These are phyloP conservation scores for Prunus mira DNA, from an alignment of 306 rosid genomes.

Conservation along the genomic window DNA sequence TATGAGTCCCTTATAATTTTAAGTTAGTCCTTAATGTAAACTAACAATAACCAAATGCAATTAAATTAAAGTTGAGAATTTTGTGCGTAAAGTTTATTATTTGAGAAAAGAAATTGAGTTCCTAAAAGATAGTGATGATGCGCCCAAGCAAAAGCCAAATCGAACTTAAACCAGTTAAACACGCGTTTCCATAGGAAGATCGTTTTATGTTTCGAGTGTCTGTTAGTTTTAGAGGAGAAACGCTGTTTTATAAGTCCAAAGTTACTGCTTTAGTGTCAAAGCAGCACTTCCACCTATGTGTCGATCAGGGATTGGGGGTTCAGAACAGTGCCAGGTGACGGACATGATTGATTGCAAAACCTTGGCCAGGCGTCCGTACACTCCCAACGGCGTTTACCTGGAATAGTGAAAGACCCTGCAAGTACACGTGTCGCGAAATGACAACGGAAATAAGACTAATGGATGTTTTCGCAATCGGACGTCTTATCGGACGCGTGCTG, in stretches of 20 bases:
- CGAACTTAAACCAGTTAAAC: slow-evolving; percentile 8
- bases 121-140: background rate
- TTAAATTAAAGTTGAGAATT: no score
- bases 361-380: background rate
- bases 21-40: no score
- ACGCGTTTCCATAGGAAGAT: background rate
- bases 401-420: background rate
- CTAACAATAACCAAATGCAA: no score
- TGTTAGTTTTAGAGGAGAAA: background rate
- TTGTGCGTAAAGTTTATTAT: no score
- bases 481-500: slow-evolving; percentile 30
- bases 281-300: background rate
- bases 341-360: slow-evolving; percentile 1
- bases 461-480: background rate
- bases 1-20: no score
- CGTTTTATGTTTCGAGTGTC: background rate
- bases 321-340: slow-evolving; percentile 12
- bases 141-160: background rate
- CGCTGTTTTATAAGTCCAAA: slow-evolving; percentile 2
- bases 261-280: slow-evolving; percentile 3
- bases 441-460: background rate
- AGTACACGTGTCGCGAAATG: slow-evolving; percentile 11
- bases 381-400: background rate
- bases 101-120: background rate
- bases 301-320: background rate